Evolutionary conservation across 179 eudicot genomes (phyloP), one percentile per base, ranked within the genome.

Genomic region (Silene noctiflora): DNA sequence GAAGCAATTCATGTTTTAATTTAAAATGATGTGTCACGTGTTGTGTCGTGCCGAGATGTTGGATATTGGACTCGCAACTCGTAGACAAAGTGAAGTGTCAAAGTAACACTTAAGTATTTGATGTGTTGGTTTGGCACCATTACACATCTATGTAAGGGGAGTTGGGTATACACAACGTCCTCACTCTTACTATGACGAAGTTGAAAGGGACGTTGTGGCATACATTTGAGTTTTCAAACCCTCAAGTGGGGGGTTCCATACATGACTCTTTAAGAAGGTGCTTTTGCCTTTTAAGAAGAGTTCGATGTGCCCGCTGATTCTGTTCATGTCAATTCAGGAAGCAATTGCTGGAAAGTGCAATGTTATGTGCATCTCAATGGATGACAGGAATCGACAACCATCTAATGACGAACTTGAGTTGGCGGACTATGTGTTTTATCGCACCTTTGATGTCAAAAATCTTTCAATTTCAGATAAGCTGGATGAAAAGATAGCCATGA

Each of bases 301-400:
- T 71, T 75, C 62, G 77, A 31, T 75, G 31, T 63, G 58, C 80
- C 58, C 69, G 81, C 80, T 84, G 66, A 86, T 80, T 75, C 62
- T 79, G 35, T 33, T 70, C 76, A 4, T 82, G 53, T 74, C 24
- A 70, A 78, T 76, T 76, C 87, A 92, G 97, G 96, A 89, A 85
- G 85, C 93, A 59, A 88, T 92, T 74, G 86, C 85, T 58, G 96
- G 92, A 25, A 89, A 89, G 77, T 89, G 96, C 86, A 89, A 84
- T 84, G 86, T 89, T 83, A 78, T 92, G 33, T 91, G 97, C 88
- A 87, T 83, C 60, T 88, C 91, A 19, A 86, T 85, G 82, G 93
- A 92, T 78, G 81, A 74, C 71, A 82, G 93, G 81, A 92, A 91
- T 75, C 82, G 81, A 75, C 89, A 83, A 79, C 97, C 97, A 73